Conservation (phyloP, 78 protist genomes). For the Parvularia atlantis region DNA sequence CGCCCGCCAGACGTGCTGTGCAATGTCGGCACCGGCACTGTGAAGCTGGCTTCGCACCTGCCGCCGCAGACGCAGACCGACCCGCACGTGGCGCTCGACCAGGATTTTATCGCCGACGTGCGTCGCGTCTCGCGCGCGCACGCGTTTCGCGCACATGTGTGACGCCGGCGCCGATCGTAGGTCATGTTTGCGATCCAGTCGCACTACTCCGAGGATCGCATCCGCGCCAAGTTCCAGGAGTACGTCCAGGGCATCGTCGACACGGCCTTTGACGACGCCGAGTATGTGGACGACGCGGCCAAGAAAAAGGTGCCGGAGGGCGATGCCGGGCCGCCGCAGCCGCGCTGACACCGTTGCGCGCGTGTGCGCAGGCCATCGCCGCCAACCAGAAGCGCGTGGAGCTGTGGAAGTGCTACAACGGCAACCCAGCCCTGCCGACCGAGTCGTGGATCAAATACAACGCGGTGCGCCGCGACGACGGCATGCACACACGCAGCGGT, state of each 20-base stretch:
- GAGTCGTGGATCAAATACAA: too few relatives aligned
- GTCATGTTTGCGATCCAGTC: neutral
- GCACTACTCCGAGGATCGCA: slow-evolving; percentile 39
- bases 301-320: slow-evolving; percentile 10
- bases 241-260: slow-evolving; percentile 52
- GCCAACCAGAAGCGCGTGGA: slow-evolving; percentile 26
- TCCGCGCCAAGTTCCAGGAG: slow-evolving; percentile 33
- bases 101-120: slow-evolving; percentile 45
- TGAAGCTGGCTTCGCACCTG: neutral
- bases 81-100: slow-evolving; percentile 30
- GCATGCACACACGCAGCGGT: too few relatives aligned
- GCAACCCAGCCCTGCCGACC: too few relatives aligned
- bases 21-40: slow-evolving; percentile 57
- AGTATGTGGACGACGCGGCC: slow-evolving; percentile 37
- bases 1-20: too few relatives aligned
- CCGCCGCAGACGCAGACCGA: neutral
- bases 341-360: too few relatives aligned
- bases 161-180: neutral
- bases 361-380: too few relatives aligned
- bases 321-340: too few relatives aligned
- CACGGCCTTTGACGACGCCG: slow-evolving; percentile 45
- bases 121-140: too few relatives aligned
- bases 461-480: too few relatives aligned
- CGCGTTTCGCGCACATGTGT: neutral
- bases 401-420: neutral